Evolutionary conservation across 1,139 yeast genomes (phyloP).

Genomic region (Tardiomyces depauwii): DNA sequence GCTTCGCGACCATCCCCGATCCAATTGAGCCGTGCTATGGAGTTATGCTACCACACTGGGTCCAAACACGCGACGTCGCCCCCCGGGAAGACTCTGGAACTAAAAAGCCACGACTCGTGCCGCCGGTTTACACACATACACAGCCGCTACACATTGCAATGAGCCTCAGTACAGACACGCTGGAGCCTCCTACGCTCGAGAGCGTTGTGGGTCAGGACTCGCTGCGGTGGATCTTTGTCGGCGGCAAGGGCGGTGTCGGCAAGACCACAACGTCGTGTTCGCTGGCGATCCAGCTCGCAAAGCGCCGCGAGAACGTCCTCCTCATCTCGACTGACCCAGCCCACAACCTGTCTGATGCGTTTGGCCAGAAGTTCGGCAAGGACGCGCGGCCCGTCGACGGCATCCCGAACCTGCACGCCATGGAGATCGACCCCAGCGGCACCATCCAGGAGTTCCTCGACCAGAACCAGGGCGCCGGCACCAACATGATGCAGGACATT

Average conservation of each 20-base stretch:
- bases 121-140: too few species aligned
- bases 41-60: too few species aligned
- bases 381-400: slow-evolving; percentile 94
- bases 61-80: too few species aligned
- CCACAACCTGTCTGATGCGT: slow-evolving; percentile 92
- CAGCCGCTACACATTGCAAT: too few species aligned
- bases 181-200: slow-evolving; percentile 29
- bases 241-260: slow-evolving; percentile 99
- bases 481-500: slow-evolving; percentile 73
- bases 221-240: slow-evolving; percentile 93
- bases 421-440: slow-evolving; percentile 97
- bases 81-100: too few species aligned
- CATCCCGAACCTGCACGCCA: slow-evolving; percentile 75
- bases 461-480: slow-evolving; percentile 24
- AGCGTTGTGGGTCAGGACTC: slow-evolving; percentile 34
- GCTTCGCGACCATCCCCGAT: too few species aligned
- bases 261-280: slow-evolving; percentile 96
- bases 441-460: slow-evolving; percentile 82
- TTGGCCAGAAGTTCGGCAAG: slow-evolving; percentile 94
- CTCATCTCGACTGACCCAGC: slow-evolving; percentile 97
- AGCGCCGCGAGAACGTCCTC: slow-evolving; percentile 71
- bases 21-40: too few species aligned
- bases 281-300: slow-evolving; percentile 78
- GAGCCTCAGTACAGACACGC: slow-evolving; percentile 2
- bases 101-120: too few species aligned